Percentiles rank a stretch among this genome's conserved stretches.
These are phyloP conservation scores for Pleoardoris graminearum DNA, from an alignment of 2,329 filamentous ascomycete genomes.

Conservation along the genomic window DNA sequence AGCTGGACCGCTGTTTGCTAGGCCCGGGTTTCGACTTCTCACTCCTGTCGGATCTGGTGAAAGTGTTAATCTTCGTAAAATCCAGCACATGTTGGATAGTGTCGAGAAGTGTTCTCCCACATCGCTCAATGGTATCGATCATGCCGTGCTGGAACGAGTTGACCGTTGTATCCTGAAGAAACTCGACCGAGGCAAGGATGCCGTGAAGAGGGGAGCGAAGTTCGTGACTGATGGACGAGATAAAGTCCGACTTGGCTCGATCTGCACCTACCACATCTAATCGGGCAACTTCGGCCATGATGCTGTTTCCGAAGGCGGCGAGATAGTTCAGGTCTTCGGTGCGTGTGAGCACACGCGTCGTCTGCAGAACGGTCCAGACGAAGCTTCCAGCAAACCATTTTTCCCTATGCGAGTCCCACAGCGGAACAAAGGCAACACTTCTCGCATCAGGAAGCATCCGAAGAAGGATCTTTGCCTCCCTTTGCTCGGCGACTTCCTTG, in stretches of 20 bases:
- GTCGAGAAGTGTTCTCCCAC: constrained; percentile 48
- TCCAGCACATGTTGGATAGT: constrained; percentile 52
- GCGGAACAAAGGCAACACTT: too few species aligned
- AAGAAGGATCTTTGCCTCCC: too few species aligned
- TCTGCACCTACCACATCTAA: constrained; percentile 33
- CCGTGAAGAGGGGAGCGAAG: constrained; percentile 64
- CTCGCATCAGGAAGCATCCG: too few species aligned
- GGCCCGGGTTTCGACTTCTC: constrained; percentile 36
- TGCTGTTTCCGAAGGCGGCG: too few species aligned
- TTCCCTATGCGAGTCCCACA: too few species aligned
- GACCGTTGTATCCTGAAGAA: constrained; percentile 33
- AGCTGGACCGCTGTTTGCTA: constrained; percentile 14
- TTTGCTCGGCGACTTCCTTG: too few species aligned
- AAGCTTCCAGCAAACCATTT: too few species aligned
- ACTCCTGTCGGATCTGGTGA: too few species aligned
- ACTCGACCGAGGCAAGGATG: constrained; percentile 53
- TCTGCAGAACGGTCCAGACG: too few species aligned
- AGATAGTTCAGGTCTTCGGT: too few species aligned
- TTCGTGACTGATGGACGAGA: constrained; percentile 49
- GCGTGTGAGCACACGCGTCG: too few species aligned
- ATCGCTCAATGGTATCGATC: constrained; percentile 37
- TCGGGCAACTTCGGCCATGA: constrained; percentile 28
- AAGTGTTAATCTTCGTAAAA: constrained; percentile 51
- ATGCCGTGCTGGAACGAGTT: constrained; percentile 46
- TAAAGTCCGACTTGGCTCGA: constrained; percentile 46